Evolutionary conservation across 225 moss, liverwort and hornwort species (phyloP).

Genomic region (Climacium dendroides): DNA sequence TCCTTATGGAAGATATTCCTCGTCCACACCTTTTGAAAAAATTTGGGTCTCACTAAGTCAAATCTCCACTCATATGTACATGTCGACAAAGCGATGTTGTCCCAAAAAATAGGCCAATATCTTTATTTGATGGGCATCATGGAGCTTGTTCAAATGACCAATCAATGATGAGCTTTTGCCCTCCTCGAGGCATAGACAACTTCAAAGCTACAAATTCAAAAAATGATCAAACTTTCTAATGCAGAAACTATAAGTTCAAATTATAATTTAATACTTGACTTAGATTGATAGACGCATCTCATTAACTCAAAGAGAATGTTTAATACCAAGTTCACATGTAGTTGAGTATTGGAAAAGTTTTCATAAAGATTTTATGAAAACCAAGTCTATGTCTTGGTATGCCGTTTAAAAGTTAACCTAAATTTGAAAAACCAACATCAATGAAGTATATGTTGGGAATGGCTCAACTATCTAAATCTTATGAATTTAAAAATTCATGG

Average conservation of each 20-base stretch:
- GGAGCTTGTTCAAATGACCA: background rate
- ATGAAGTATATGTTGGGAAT: background rate
- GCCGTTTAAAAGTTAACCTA: rapidly evolving
- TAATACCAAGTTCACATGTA: background rate
- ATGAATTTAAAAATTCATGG: background rate
- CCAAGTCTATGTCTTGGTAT: rapidly evolving
- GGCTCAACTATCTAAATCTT: background rate
- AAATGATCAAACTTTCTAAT: background rate
- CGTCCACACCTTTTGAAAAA: too few relatives aligned
- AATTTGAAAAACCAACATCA: background rate
- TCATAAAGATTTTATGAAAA: rapidly evolving
- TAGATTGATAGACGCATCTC: background rate
- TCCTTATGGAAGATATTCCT: too few relatives aligned
- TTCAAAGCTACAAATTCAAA: background rate
- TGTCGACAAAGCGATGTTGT: too few relatives aligned
- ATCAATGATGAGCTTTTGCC: background rate
- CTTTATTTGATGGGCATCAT: too few relatives aligned
- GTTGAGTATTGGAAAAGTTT: rapidly evolving
- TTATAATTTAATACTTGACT: background rate
- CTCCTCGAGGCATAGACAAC: background rate
- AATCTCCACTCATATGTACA: too few relatives aligned
- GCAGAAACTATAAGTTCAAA: background rate
- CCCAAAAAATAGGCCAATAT: too few relatives aligned
- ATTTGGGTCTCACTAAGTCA: too few relatives aligned
- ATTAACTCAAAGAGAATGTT: rapidly evolving